Percentiles rank a stretch among this genome's conserved stretches.
phyloP scores from a whole-genome alignment of 1,139 yeast genomes.

The Kluyveromyces sp. region DNA sequence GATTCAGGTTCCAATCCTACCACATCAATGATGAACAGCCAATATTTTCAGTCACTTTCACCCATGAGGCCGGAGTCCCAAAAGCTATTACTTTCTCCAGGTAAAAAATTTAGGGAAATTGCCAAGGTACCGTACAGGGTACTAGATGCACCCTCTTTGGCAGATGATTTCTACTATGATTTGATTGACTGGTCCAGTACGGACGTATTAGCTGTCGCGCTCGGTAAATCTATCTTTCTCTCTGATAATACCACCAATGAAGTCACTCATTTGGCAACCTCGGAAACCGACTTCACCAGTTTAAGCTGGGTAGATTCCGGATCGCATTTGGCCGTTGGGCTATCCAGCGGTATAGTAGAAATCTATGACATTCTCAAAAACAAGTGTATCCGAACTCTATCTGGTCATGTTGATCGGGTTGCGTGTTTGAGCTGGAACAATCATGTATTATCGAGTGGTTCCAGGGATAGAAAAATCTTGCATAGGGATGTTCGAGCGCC shows the following conservation, averaged over 20 bases:
- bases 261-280: constrained; percentile 66
- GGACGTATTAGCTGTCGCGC: constrained; percentile 82
- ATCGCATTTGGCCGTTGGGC: constrained; percentile 89
- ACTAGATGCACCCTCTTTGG: constrained; percentile 91
- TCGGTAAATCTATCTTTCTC: constrained; percentile 79
- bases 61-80: constrained; percentile 91
- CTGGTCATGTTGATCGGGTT: constrained; percentile 83
- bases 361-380: constrained; percentile 91
- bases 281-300: constrained; percentile 43
- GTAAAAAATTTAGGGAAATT: constrained; percentile 68
- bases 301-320: constrained; percentile 93
- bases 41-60: constrained; percentile 57
- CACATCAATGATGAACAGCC: constrained; percentile 55
- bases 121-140: constrained; percentile 88
- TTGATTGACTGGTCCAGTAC: constrained; percentile 94
- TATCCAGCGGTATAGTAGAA: constrained; percentile 78
- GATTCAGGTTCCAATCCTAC: constrained; percentile 38
- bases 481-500: constrained; percentile 90
- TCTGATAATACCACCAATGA: constrained; percentile 88
- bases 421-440: constrained; percentile 93
- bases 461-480: constrained; percentile 74
- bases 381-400: constrained; percentile 81
- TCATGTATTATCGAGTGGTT: constrained; percentile 80
- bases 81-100: constrained; percentile 68
- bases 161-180: constrained; percentile 89